A percentile compares a stretch with the other conserved stretches of the same genome.
These are phyloP conservation scores for Pinus tabuliformis DNA, from an alignment of 75 land plant species.

Conservation along the genomic window DNA sequence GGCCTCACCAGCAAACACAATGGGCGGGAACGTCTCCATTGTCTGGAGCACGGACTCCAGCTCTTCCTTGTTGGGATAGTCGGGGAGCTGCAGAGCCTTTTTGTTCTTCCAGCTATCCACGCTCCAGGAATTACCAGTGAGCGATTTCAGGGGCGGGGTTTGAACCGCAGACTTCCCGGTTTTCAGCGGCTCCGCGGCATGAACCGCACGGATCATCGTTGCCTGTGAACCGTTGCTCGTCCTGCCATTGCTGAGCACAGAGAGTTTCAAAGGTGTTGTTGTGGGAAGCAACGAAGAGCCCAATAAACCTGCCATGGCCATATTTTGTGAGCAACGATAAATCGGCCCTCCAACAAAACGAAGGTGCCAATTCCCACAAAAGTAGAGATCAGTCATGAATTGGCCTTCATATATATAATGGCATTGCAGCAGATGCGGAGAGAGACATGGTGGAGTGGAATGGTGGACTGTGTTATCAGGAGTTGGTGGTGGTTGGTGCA, in stretches of 20 bases:
- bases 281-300: too few species aligned
- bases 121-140: slow-evolving; percentile 31
- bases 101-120: slow-evolving; percentile 53
- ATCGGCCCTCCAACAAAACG: too few species aligned
- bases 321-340: too few species aligned
- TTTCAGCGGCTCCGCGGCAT: slow-evolving; percentile 56
- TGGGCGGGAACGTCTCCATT: slow-evolving; percentile 54
- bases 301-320: too few species aligned
- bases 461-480: too few species aligned
- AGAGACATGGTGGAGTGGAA: too few species aligned
- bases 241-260: not conserved
- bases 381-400: too few species aligned
- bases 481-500: too few species aligned
- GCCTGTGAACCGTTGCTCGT: not conserved
- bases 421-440: too few species aligned
- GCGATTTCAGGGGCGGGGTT: not conserved
- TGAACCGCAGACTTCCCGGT: slow-evolving; percentile 7
- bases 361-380: too few species aligned
- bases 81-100: slow-evolving; percentile 67
- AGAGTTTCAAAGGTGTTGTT: too few species aligned
- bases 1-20: slow-evolving; percentile 76
- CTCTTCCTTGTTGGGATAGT: slow-evolving; percentile 52
- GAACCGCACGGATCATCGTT: slow-evolving; percentile 35
- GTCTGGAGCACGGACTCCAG: slow-evolving; percentile 41
- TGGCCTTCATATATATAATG: too few species aligned